Evolutionary conservation across 2,329 filamentous ascomycete genomes (phyloP), one percentile per base, ranked within the genome.

Genomic region (Cercospora citrullina): DNA sequence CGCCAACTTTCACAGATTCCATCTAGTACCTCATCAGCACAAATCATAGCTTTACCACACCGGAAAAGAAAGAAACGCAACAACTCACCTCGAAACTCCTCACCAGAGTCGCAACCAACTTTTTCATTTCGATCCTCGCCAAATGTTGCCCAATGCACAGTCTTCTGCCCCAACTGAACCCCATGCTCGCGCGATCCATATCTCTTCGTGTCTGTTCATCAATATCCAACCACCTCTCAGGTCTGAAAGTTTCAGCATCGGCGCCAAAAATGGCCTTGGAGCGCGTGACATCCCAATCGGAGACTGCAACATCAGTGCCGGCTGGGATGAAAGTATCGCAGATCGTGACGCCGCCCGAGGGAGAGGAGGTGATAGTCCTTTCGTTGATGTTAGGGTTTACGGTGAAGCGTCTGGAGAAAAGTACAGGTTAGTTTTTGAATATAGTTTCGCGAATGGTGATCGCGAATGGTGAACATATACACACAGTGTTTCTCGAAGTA

Each of bases 191-290:
- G 21, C 79, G 67, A 65, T 80, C 78, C 80, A 82, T 82, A 61
- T 81, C 78, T 28, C 48, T 70, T 58, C 73, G 65, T 61, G 73
- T 62, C 72, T 66, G 60, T 53, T 42, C 59, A 81, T 78, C 30
- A 6, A 64, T 59, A 31, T 82, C 76, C 21, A 86, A 68, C 84
- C 83, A 86, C 55, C 84, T 79, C 60, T 83, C 83, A 1, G 84
- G 84, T 26, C 79, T 75, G 71, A 82, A 86, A 0, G 77, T 66
- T 23, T 79, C 75, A 1, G 80, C 79, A 67, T 83, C 80, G 1
- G 72, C 60, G 3, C 81, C 81, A 59, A 77, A 79, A 33, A 79
- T 69, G 14, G 23, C 59, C 68, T 79, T 77, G 55, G 79, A 75
- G 60, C 76, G 76, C 60, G 81, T 78, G 21, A 82, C 73, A 5